These are phyloP conservation scores for Cubamyces lactineus DNA, from an alignment of 768 basidiomycete genomes.

Conservation along the genomic window DNA sequence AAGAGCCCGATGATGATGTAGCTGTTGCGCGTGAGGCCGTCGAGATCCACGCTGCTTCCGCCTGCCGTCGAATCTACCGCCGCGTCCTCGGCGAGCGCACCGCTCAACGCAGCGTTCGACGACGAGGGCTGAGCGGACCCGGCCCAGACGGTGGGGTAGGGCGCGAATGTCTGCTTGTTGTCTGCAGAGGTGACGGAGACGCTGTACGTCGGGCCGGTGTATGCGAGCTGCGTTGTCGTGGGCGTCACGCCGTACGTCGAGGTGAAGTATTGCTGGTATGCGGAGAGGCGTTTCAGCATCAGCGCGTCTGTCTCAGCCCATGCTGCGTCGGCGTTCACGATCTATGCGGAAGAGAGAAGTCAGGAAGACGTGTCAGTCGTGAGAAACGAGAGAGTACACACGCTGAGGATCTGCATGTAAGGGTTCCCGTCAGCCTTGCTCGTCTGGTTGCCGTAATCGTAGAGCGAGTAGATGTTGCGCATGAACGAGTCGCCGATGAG, in stretches of 20 bases:
- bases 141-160: neutral
- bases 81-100: neutral
- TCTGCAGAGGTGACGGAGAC: neutral
- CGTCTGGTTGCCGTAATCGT: slow-evolving; percentile 4
- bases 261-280: neutral
- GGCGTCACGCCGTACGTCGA: neutral
- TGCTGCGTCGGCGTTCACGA: neutral
- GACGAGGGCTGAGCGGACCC: neutral
- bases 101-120: neutral
- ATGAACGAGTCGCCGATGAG: slow-evolving; percentile 9
- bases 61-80: neutral
- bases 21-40: slow-evolving; percentile 3
- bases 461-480: slow-evolving; percentile 10
- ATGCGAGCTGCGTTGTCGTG: slow-evolving; percentile 1
- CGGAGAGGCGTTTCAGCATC: neutral
- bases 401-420: slow-evolving; percentile 3
- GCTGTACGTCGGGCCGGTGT: neutral
- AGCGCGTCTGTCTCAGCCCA: slow-evolving; percentile 4
- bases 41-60: neutral
- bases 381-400: neutral
- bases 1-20: slow-evolving; percentile 13
- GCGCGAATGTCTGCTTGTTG: slow-evolving; percentile 5
- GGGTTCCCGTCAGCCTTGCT: neutral
- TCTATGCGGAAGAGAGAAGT: neutral
- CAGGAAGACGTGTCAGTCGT: neutral